Conservation (phyloP, 495 filamentous ascomycete genomes). For the Hyaloscypha finlandica region DNA sequence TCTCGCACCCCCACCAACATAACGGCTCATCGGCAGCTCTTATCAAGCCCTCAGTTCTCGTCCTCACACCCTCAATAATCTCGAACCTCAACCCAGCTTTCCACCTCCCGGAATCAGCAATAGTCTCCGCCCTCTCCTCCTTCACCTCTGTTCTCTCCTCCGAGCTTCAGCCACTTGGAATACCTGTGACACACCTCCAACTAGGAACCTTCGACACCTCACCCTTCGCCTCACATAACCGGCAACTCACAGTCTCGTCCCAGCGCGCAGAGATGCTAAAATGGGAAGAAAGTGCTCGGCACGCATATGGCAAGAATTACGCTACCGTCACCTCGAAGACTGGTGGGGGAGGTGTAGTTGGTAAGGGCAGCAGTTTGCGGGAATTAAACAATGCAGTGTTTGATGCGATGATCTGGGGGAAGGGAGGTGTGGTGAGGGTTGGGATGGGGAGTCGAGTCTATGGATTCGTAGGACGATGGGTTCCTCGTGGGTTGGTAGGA, state of each 20-base stretch:
- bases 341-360: conserved; percentile 41
- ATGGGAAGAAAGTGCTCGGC: conserved; percentile 61
- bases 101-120: conserved; percentile 77
- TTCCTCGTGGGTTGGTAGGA: conserved; percentile 74
- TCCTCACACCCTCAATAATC: conserved; percentile 85
- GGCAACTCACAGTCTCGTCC: conserved; percentile 18
- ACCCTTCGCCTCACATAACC: conserved; percentile 41
- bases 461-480: conserved; percentile 81
- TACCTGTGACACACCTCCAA: conserved; percentile 80
- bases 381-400: conserved; percentile 84
- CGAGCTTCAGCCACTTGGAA: conserved; percentile 70
- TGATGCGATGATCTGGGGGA: conserved; percentile 67
- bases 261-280: conserved; percentile 58
- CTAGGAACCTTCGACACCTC: conserved; percentile 80
- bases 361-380: conserved; percentile 67
- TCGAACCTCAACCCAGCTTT: conserved; percentile 80
- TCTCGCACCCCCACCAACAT: conserved; percentile 42
- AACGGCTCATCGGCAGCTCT: conserved; percentile 42
- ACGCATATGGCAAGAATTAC: conserved; percentile 58
- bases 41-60: conserved; percentile 60
- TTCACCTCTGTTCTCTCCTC: conserved; percentile 74
- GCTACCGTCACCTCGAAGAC: conserved; percentile 47
- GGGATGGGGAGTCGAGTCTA: conserved; percentile 82
- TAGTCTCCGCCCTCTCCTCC: conserved; percentile 76
- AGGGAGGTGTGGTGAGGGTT: conserved; percentile 62